A percentile compares a stretch with the other conserved stretches of the same genome.
phyloP scores from a whole-genome alignment of 805 yeast genomes.

The Metschnikowia gruessii region DNA sequence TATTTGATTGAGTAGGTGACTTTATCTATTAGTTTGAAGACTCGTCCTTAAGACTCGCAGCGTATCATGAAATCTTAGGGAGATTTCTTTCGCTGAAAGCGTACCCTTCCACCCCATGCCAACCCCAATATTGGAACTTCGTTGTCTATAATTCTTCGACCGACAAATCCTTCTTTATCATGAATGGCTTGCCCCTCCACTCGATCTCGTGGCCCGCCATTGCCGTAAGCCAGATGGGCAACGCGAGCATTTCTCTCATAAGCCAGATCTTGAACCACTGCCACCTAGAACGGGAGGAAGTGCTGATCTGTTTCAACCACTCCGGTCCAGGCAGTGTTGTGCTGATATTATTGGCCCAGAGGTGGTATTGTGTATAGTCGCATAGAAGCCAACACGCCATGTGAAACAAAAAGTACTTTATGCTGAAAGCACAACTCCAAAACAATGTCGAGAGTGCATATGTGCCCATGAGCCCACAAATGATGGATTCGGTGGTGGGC shows the following conservation, averaged over 20 bases:
- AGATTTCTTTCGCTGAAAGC: too few species aligned
- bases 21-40: too few species aligned
- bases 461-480: slow-evolving; percentile 66
- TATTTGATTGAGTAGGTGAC: too few species aligned
- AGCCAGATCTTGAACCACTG: slow-evolving; percentile 52
- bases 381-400: slow-evolving; percentile 58
- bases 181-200: slow-evolving; percentile 77
- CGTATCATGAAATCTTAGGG: too few species aligned
- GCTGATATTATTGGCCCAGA: slow-evolving; percentile 33
- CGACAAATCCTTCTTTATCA: slow-evolving; percentile 66
- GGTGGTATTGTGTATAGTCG: slow-evolving; percentile 59
- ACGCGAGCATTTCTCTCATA: slow-evolving; percentile 66
- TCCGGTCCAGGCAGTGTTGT: slow-evolving; percentile 5
- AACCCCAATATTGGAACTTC: not conserved
- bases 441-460: slow-evolving; percentile 50
- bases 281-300: slow-evolving; percentile 16
- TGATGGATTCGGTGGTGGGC: slow-evolving; percentile 77
- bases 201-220: slow-evolving; percentile 74
- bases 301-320: slow-evolving; percentile 19
- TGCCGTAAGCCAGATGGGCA: slow-evolving; percentile 82
- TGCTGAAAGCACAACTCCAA: slow-evolving; percentile 29
- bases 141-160: slow-evolving; percentile 56
- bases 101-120: too few species aligned
- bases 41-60: too few species aligned
- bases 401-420: slow-evolving; percentile 48